Evolutionary conservation across 805 yeast genomes (phyloP), one percentile per base, ranked within the genome.

Genomic region (Lipomyces mesembrius): DNA sequence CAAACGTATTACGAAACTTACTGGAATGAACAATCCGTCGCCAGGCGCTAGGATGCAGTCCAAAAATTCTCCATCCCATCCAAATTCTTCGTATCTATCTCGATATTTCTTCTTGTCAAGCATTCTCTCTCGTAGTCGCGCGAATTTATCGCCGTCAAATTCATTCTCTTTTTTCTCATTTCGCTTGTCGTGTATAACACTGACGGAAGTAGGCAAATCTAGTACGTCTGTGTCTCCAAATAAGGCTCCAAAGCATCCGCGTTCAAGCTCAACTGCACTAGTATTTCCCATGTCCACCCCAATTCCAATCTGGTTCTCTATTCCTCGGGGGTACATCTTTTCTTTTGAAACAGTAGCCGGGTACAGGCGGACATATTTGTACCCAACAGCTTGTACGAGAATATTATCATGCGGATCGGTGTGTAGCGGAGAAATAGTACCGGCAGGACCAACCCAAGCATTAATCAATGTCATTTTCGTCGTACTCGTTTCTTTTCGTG

Each of bases 391-490:
- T 57, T 74, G 76, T 3, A 66, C 71, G 6, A 74, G 66, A 20
- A 74, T 57, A 60, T 74, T 74, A 56, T 70, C 54, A 49, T 70
- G 61, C 55, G 64, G 62, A 57, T 74, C 76, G 5, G 70, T 70
- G 62, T 74, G 76, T 8, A 73, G 68, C n/a, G 76, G 76, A 1
- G 75, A 67, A 8, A 74, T 67, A 1, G 76, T 74, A 14, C 69
- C 67, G 2, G 63, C 46, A 7, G 76, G 75, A 2, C 76, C 76
- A 20, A 74, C 61, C 76, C 76, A 74, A 11, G 69, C 63, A 59
- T 74, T 72, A 1, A 69, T 53, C 7, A 64, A 53, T 14, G 58
- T 35, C 25, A 6, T 22, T 27, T 55, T 25, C 14, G 25, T 22
- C 46, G 60, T 12, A 17, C 20, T 43, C 20, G 20, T 43, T 17